phyloP scores from a whole-genome alignment of 225 moss, liverwort and hornwort genomes.

The Thuidium tamariscinum region DNA sequence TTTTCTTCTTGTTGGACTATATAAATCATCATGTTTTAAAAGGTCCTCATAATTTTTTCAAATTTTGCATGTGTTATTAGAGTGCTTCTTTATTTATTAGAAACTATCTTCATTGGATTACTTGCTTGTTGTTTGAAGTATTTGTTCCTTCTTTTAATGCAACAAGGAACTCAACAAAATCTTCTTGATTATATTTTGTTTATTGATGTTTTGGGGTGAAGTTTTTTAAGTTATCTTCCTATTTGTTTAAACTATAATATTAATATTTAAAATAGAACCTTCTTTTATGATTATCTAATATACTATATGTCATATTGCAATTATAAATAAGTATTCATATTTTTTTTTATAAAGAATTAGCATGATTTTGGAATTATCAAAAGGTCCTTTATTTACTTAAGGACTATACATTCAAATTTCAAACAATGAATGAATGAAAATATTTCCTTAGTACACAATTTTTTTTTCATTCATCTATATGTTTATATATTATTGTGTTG shows the following conservation, averaged over 20 bases:
- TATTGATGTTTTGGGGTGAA: not conserved
- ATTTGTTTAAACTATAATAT: not conserved
- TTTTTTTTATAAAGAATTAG: not conserved
- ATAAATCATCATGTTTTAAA: too few species aligned
- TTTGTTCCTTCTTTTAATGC: too few species aligned
- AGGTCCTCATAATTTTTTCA: too few species aligned
- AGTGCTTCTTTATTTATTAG: too few species aligned
- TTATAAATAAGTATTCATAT: not conserved
- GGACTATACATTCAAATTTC: not conserved
- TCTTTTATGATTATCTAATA: not conserved
- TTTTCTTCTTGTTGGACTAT: too few species aligned
- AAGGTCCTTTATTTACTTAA: rapidly evolving
- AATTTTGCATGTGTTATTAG: too few species aligned
- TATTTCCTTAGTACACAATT: rapidly evolving
- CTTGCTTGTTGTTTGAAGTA: too few species aligned
- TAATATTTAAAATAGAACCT: not conserved
- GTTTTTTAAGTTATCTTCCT: rapidly evolving
- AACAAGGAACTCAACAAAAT: too few species aligned
- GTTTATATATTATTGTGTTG: not conserved
- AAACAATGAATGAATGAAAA: not conserved
- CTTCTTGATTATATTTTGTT: too few species aligned
- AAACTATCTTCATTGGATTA: too few species aligned
- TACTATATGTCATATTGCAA: rapidly evolving
- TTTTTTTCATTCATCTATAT: not conserved
- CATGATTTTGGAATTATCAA: not conserved